Evolutionary conservation across 768 basidiomycete species (phyloP), one percentile per base, ranked within the genome.

Genomic region (Cystobasidium tubakii): DNA sequence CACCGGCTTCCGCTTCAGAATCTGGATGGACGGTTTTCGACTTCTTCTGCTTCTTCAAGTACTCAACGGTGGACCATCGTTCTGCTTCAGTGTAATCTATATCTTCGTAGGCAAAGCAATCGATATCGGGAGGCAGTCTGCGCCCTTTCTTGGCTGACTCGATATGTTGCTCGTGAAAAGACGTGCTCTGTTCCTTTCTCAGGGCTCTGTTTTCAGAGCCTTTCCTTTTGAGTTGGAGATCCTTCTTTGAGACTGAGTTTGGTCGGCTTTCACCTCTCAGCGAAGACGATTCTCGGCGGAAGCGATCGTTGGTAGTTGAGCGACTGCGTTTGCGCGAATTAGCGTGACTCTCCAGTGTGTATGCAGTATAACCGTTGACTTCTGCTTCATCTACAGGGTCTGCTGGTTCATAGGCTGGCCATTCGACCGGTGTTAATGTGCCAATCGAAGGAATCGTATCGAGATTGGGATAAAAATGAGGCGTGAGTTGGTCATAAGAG

Each of bases 101-200:
- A 42, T 31, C 44, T 4, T 27, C 29, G 10, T 25, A 31, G 27
- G 39, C 66, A 23, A 54, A 69, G 39, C 39, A 42, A 33, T 69
- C 46, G 46, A 69, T 17, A 54, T 69, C 66, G 19, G 36, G 39
- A 12, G 63, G 63, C 7, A 42, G 9, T 46, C n/a, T 65, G 34
- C 34, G 31, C 2, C 33, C n/a, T 65, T 27, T 42, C 27, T 42
- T 65, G 15, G 34, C 39, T 17, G 23, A 25, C 39, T 65, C 36
- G 13, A 25, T 27, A 33, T 65, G 39, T 36, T 31, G 25, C 23
- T 65, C 63, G 12, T 65, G 63, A 23, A 42, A 27, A 12, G 63
- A 65, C 3, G 9, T 33, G 31, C 60, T 62, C 23, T 62, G 6
- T 15, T 33, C 25, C 4, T n/a, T 62, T n/a, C 23, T 62, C 10